Percentiles rank a stretch among this genome's conserved stretches.
These are phyloP conservation scores for Ascochyta viciae-villosae DNA, from an alignment of 2,329 filamentous ascomycete genomes.

Conservation along the genomic window DNA sequence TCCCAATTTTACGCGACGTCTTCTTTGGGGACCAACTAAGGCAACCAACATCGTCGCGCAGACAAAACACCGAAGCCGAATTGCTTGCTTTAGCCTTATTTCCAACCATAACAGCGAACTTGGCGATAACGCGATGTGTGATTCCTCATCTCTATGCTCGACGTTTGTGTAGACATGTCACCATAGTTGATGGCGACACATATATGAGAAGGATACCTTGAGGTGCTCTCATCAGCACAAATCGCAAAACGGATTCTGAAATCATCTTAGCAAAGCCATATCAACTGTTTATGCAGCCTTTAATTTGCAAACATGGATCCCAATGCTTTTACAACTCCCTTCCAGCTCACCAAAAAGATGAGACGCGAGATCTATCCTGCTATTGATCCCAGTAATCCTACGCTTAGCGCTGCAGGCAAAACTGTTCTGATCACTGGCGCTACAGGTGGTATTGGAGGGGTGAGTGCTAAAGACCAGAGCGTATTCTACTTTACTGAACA, in stretches of 20 bases:
- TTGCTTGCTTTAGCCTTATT: background rate
- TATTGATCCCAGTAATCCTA: constrained; percentile 22
- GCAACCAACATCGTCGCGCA: background rate
- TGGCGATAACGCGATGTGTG: background rate
- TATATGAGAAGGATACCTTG: background rate
- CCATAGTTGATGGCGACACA: background rate
- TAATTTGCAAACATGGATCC: background rate
- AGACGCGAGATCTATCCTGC: constrained; percentile 27
- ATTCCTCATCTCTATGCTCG: background rate
- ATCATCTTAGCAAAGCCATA: background rate
- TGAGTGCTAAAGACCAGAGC: background rate
- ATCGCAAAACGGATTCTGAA: background rate
- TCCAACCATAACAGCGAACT: background rate
- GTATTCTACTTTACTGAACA: background rate
- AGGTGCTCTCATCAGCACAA: background rate
- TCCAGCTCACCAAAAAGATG: constrained; percentile 26
- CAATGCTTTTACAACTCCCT: constrained; percentile 22
- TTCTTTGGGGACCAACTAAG: background rate
- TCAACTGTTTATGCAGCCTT: background rate
- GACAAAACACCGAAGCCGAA: background rate
- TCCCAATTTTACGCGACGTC: background rate
- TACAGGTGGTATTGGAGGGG: constrained; percentile 27
- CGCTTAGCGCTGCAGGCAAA: constrained; percentile 25
- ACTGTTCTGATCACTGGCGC: constrained; percentile 31
- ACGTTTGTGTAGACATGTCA: background rate